Evolutionary conservation across 1,139 yeast genomes (phyloP).

Genomic region (Blastobotrys malaysiensis): DNA sequence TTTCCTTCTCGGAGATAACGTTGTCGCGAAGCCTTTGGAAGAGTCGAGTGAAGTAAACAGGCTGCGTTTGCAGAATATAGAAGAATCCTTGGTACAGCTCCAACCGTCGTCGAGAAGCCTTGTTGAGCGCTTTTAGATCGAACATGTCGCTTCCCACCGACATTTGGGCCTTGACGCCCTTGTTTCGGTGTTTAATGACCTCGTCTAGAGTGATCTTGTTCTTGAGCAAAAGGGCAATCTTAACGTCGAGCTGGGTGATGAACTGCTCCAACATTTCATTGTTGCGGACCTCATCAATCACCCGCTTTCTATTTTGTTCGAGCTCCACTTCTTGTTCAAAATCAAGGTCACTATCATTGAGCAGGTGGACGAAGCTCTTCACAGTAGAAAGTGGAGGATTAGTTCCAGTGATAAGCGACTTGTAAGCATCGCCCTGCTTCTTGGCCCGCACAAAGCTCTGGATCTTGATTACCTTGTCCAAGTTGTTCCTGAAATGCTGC

Average conservation of each 20-base stretch:
- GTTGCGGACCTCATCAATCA: constrained; percentile 54
- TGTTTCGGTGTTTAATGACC: constrained; percentile 51
- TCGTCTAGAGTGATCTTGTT: constrained; percentile 79
- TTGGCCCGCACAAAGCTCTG: constrained; percentile 71
- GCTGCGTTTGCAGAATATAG: constrained; percentile 80
- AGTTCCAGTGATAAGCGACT: constrained; percentile 57
- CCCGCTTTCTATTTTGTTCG: constrained; percentile 61
- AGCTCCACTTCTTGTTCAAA: constrained; percentile 71
- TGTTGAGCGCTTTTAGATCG: constrained; percentile 39
- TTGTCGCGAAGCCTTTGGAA: constrained; percentile 34
- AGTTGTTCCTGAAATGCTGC: constrained; percentile 50
- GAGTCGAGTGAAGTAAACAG: constrained; percentile 61
- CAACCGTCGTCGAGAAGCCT: constrained; percentile 39
- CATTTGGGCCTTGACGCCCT: constrained; percentile 25
- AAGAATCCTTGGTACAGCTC: constrained; percentile 73
- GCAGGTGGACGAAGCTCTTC: constrained; percentile 66
- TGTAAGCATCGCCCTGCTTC: constrained; percentile 68
- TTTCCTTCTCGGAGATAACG: constrained; percentile 31
- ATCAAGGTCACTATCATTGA: constrained; percentile 70
- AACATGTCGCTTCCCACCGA: constrained; percentile 30
- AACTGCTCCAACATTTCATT: constrained; percentile 68
- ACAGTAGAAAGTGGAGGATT: constrained; percentile 79
- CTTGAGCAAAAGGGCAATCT: constrained; percentile 69
- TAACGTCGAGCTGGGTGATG: constrained; percentile 75
- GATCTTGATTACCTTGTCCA: constrained; percentile 56